Base-by-base conservation (phyloP, 2,329 filamentous ascomycete genomes). In the Dactylonectria estremocensis region DNA sequence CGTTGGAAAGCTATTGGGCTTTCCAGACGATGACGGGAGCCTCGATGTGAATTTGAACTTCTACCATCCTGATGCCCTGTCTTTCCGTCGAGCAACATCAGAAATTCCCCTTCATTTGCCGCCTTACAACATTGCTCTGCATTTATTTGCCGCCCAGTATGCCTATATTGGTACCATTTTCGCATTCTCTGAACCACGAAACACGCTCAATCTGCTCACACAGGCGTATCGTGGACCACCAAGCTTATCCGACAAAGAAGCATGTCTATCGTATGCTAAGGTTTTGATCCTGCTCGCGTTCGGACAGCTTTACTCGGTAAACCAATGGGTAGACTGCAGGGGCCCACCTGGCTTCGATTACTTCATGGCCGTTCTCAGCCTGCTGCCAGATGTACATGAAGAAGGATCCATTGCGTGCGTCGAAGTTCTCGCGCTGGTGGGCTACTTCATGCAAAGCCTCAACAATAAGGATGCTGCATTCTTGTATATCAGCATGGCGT, bases 141-240 rank as follows among this genome's bases (percentile, higher is more conserved):
- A 50, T 3, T 52, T 66, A 3, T 66, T 49, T 28, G 49, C 50
- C 2, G 84, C 86, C 1, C 87, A 89, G 64, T 87, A 88, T 73
- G 81, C 82, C 35, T 89, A 87, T 61, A 88, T 89, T 18, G 87
- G 87, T 11, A 88, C 87, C 14, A 89, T 89, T 9, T 89, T 89
- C 66, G 84, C 85, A 11, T 85, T 89, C 49, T 84, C 85, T 2
- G 71, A 69, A 0, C 73, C 78, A 5, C 75, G 81, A 16, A 31
- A 53, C 45, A 88, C 88, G 60, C 85, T 88, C 65, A 71, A 77
- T 43, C 79, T 83, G 28, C 78, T 80, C 13, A 74, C 35, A 4
- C 50, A 80, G 31, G 83, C 85, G 4, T 88, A 88, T 61, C 77
- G 78, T 9, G 78, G 81, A 2, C 77, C 79, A 1, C 82, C 82